Base-by-base conservation (phyloP, 805 yeast genomes). In the Pichia pseudocactophila region DNA sequence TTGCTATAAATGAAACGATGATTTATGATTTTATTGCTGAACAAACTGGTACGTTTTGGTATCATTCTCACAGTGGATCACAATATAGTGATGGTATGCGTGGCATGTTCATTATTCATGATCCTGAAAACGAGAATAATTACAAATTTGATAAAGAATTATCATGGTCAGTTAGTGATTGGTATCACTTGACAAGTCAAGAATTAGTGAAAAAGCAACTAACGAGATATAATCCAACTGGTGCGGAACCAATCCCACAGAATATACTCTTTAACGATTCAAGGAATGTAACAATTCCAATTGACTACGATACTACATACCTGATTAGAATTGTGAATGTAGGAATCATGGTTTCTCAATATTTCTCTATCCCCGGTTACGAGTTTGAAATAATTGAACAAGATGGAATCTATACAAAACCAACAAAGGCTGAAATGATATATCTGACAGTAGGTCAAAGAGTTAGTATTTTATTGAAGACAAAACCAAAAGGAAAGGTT, bases 391-490 rank as follows among this genome's bases (percentile, higher is more conserved):
- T 83, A 28, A 82, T 83, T 27, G 92, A 82, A 57, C 76, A 80
- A 20, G 94, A 83, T 56, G 92, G 94, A 42, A 72, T 78, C 16
- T 77, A 69, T 43, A 78, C 78, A 20, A 69, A 79, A 47, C 84
- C 84, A 2, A 65, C 68, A 37, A 65, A 61, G 2, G 73, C 81
- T 4, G 70, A 74, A 26, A 65, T 75, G 57, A 49, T 82, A 26
- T 80, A 82, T 54, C 53, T 83, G 31, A 71, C 90, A 0, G 87
- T 82, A 17, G 96, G 90, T 9, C 96, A 89, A 64, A 69, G 97
- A 56, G 76, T 82, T 56, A 70, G 85, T 32, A 81, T 85, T 2
- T 63, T 86, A 48, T 63, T 87, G 15, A 71, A 69, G 31, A 73
- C 92, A 7, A 78, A 78, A 55, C 31, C 54, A 2, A 33, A 42